phyloP scores from a whole-genome alignment of 768 basidiomycete species.

The Suillus plorans region DNA sequence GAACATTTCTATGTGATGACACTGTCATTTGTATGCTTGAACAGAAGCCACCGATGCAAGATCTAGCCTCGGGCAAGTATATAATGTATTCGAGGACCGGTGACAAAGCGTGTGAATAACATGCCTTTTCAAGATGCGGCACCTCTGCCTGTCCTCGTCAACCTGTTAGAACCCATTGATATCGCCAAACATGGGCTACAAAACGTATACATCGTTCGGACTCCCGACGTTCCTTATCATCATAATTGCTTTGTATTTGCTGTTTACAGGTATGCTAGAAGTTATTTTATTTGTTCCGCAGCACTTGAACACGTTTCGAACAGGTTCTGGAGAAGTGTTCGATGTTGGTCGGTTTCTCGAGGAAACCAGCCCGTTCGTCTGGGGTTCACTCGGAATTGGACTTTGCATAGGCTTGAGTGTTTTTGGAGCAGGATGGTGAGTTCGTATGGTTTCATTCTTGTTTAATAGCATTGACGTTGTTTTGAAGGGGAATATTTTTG shows the following conservation, averaged over 20 bases:
- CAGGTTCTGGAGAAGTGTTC: slow-evolving; percentile 89
- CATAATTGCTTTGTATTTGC: slow-evolving; percentile 78
- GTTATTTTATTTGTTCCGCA: neutral
- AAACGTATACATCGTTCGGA: slow-evolving; percentile 63
- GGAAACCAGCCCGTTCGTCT: slow-evolving; percentile 90
- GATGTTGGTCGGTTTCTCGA: slow-evolving; percentile 93
- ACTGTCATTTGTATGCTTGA: slow-evolving; percentile 11
- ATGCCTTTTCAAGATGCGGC: neutral
- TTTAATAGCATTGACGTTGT: slow-evolving; percentile 1
- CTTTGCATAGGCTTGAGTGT: slow-evolving; percentile 93
- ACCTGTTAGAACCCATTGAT: neutral
- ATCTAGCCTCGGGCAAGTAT: too few relatives aligned
- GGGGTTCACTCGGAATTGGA: slow-evolving; percentile 89
- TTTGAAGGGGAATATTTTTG: slow-evolving; percentile 89
- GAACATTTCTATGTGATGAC: slow-evolving; percentile 20
- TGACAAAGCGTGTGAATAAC: neutral
- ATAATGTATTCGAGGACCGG: too few relatives aligned
- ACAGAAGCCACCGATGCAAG: neutral
- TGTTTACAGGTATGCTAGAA: slow-evolving; percentile 75
- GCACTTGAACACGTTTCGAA: slow-evolving; percentile 9
- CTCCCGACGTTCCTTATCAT: slow-evolving; percentile 62
- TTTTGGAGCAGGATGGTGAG: slow-evolving; percentile 93
- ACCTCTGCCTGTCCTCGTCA: neutral
- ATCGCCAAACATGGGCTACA: slow-evolving; percentile 26
- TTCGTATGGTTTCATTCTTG: slow-evolving; percentile 5